Percentiles rank a stretch among this genome's conserved stretches.
phyloP scores from a whole-genome alignment of 306 rosid species.

The Vachellia collinsii region DNA sequence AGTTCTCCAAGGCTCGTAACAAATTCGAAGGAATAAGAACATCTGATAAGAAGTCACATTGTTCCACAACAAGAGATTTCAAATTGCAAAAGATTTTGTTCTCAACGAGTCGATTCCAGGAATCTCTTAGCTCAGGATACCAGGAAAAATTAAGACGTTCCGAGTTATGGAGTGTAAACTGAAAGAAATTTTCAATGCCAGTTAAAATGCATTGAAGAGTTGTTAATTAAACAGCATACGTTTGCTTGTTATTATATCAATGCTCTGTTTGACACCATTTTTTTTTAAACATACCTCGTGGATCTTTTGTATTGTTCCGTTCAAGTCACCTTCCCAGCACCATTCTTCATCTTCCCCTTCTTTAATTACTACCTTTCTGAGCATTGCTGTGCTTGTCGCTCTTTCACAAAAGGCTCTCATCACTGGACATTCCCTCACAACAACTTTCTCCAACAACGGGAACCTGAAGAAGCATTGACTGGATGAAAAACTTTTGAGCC shows the following conservation, averaged over 20 bases:
- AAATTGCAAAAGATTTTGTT: not conserved
- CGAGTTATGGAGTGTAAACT: not conserved
- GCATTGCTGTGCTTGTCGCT: not conserved
- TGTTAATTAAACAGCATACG: not conserved
- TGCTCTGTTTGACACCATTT: not conserved
- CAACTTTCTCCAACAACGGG: not conserved
- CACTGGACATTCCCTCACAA: not conserved
- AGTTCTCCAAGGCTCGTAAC: not conserved
- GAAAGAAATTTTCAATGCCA: not conserved
- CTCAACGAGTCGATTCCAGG: not conserved
- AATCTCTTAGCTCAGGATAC: not conserved
- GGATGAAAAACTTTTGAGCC: not conserved
- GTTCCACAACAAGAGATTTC: not conserved
- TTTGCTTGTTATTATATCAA: not conserved
- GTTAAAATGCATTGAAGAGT: not conserved
- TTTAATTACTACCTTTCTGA: not conserved
- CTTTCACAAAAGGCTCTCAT: not conserved
- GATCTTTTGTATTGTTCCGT: not conserved
- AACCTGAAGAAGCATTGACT: not conserved
- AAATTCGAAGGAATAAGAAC: not conserved
- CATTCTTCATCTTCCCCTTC: not conserved
- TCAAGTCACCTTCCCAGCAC: not conserved
- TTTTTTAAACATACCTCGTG: not conserved
- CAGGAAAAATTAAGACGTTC: not conserved
- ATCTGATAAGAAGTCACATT: not conserved